A percentile compares a stretch with the other conserved stretches of the same genome.
Evolutionary conservation across 83 land plant genomes (phyloP).

Genomic region (Picea engelmannii): DNA sequence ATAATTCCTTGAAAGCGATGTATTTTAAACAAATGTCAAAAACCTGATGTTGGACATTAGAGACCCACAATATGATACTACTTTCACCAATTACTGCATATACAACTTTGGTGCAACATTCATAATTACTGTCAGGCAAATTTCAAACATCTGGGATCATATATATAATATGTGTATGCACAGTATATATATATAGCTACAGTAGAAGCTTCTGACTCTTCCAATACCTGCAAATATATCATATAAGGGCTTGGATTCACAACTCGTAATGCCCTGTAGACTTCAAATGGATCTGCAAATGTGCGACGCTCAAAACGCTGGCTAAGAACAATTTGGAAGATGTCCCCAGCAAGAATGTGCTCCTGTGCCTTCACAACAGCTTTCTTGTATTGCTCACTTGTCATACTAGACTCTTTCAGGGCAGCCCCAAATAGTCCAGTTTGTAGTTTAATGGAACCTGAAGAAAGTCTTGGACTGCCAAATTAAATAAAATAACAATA

Average conservation of each 20-base stretch:
- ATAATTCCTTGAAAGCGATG: neutral
- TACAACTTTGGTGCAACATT: neutral
- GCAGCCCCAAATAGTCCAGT: conserved; percentile 52
- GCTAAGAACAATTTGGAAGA: conserved; percentile 94
- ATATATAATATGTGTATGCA: conserved; percentile 5
- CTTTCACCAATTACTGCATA: neutral
- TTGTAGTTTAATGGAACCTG: conserved; percentile 63
- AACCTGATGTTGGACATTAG: conserved; percentile 6
- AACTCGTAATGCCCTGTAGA: conserved; percentile 89
- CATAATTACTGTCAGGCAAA: neutral
- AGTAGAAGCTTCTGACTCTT: neutral
- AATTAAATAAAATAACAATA: conserved; percentile 3
- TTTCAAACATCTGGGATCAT: neutral
- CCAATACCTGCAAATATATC: conserved; percentile 82
- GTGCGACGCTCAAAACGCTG: conserved; percentile 95
- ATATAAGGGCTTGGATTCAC: conserved; percentile 99
- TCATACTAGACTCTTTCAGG: conserved; percentile 60
- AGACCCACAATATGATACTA: neutral
- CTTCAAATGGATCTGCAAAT: conserved; percentile 96
- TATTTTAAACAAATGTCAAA: neutral
- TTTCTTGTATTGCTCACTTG: conserved; percentile 63
- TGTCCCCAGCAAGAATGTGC: conserved; percentile 93
- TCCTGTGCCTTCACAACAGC: conserved; percentile 81
- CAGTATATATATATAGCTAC: neutral
- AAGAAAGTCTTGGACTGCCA: conserved; percentile 68